Evolutionary conservation across 495 filamentous ascomycete genomes (phyloP), one percentile per base, ranked within the genome.

Genomic region (Tuber magnatum): DNA sequence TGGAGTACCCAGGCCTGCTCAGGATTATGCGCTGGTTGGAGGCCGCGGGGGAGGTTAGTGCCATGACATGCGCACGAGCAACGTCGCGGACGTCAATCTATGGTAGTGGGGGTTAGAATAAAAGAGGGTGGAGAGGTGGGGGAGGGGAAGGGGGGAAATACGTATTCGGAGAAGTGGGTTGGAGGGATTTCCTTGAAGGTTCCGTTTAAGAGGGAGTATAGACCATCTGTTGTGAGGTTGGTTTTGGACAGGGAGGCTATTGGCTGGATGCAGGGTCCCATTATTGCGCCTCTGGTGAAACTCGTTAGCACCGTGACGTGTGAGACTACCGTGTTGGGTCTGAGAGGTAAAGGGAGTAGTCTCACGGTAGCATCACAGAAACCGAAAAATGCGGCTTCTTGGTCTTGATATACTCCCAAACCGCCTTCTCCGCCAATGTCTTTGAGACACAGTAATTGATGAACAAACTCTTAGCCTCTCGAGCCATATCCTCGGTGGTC

Each of bases 61-160:
- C 81, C 28, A 78, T 71, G 69, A 85, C 76, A 71, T 86, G 85
- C 10, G 83, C 82, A 12, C 75, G 77, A 16, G 85, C 84, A 16
- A 86, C 80, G 71, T 85, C 85, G 39, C 84, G 84, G 65, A 85
- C 83, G 61, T 85, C 84, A 35, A 86, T 81, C 78, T 85, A 56
- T 18, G 72, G 18, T 24, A 75, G 18, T 68, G 35, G n/a, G 9
- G 6, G 51, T 56, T 56, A 56, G 48, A 7, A 51, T n/a, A 51
- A 14, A 51, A n/a, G 22, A 56, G 9, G 16, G 51, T n/a, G n/a
- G 24, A 5, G 46, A 24, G 46, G 16, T 16, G 48, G 22, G 48
- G 22, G 22, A n/a, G 8, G 48, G 48, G 48, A 20, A 7, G 22
- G 8, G 48, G 48, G 48, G 48, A 20, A n/a, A 51, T 51, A 51